Evolutionary conservation across 2,329 filamentous ascomycete species (phyloP).

Genomic region (Saccharata proteae): DNA sequence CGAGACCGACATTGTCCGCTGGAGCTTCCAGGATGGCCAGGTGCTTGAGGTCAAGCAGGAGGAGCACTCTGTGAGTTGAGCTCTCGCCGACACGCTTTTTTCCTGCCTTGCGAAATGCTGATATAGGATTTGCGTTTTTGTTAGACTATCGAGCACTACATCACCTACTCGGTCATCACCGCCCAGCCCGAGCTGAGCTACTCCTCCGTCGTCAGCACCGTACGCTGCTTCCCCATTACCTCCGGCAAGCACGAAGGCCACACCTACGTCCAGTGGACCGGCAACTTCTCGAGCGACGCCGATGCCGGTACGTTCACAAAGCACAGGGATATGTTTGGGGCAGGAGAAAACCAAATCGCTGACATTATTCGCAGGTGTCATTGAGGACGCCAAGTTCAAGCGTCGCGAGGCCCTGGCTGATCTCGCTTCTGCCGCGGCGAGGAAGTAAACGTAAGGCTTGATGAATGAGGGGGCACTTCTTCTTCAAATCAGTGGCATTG

Average conservation of each 20-base stretch:
- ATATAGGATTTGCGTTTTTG: constrained; percentile 3
- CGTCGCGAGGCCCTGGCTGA: constrained; percentile 58
- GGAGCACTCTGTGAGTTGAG: constrained; percentile 51
- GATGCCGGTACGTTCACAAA: constrained; percentile 46
- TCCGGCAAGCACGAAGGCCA: constrained; percentile 50
- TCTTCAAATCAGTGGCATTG: too few species aligned
- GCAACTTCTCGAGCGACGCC: constrained; percentile 58
- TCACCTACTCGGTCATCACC: constrained; percentile 61
- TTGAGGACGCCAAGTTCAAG: constrained; percentile 67
- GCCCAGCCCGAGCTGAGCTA: constrained; percentile 53
- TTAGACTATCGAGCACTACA: constrained; percentile 59
- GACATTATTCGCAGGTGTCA: constrained; percentile 41
- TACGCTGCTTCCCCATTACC: constrained; percentile 55
- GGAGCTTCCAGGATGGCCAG: constrained; percentile 59
- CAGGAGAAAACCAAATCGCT: constrained; percentile 1
- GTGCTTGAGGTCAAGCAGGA: constrained; percentile 63
- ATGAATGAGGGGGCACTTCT: too few species aligned
- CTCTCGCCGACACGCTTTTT: neutral
- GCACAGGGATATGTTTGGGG: neutral
- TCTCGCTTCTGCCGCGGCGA: constrained; percentile 41
- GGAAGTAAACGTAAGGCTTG: constrained; percentile 23
- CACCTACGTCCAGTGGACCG: constrained; percentile 58
- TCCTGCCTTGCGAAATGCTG: too few species aligned
- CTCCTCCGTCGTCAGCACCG: constrained; percentile 53
- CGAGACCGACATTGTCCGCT: constrained; percentile 58